These are phyloP conservation scores for Rhizopus arrhizus DNA, from an alignment of 371 early-diverging fungal genomes.

Conservation along the genomic window DNA sequence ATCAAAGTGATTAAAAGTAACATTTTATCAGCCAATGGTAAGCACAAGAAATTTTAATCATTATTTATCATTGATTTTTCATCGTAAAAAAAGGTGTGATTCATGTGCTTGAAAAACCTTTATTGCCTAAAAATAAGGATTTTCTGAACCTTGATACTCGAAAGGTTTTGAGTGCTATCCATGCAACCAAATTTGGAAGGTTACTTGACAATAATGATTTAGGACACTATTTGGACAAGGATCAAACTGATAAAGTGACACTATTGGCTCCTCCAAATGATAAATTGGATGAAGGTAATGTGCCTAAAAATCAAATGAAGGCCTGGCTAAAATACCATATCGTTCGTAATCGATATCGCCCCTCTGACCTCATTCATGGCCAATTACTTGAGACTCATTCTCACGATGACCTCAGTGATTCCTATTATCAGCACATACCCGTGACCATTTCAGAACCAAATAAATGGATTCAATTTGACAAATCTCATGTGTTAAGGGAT, in stretches of 20 bases:
- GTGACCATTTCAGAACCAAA: slow-evolving; percentile 26
- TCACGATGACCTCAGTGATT: slow-evolving; percentile 31
- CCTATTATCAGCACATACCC: slow-evolving; percentile 38
- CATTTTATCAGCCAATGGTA: slow-evolving; percentile 52
- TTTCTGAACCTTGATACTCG: slow-evolving; percentile 32
- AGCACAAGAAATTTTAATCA: not conserved
- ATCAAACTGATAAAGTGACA: slow-evolving; percentile 36
- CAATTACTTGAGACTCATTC: slow-evolving; percentile 51
- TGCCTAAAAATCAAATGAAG: slow-evolving; percentile 19
- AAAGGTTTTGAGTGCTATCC: slow-evolving; percentile 51
- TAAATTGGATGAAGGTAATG: slow-evolving; percentile 22
- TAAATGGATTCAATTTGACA: slow-evolving; percentile 39
- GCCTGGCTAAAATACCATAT: slow-evolving; percentile 57
- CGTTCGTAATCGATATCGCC: slow-evolving; percentile 36
- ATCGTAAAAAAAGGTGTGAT: slow-evolving; percentile 36
- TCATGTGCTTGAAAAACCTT: slow-evolving; percentile 42
- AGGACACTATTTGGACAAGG: slow-evolving; percentile 46
- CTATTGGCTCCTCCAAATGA: slow-evolving; percentile 56
- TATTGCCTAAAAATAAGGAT: slow-evolving; percentile 36
- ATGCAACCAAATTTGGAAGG: slow-evolving; percentile 51
- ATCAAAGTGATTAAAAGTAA: slow-evolving; percentile 31
- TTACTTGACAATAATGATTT: slow-evolving; percentile 47
- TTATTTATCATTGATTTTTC: too few species aligned
- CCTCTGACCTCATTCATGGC: slow-evolving; percentile 41
- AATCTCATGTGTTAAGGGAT: slow-evolving; percentile 25